Percentiles rank a stretch among this genome's conserved stretches.
Conservation (phyloP, 2,329 filamentous ascomycete species). For the Graphiopsis chlorocephala region DNA sequence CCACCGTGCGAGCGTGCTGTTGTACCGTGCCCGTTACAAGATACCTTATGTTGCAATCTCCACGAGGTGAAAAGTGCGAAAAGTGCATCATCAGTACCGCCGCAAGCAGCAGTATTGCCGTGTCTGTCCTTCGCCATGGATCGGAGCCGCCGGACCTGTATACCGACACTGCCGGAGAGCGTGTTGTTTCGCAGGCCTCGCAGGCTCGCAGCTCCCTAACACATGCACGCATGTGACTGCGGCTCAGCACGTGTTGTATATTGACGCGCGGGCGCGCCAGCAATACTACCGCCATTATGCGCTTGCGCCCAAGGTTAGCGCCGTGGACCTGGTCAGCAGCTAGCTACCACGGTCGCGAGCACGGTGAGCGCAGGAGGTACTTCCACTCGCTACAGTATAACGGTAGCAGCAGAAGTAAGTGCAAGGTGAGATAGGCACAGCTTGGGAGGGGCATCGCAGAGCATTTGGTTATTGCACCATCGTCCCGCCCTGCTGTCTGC, state of each 20-base stretch:
- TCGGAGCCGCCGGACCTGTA: conserved; percentile 10
- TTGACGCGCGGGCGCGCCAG: conserved; percentile 12
- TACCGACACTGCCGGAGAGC: neutral
- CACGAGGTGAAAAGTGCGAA: neutral
- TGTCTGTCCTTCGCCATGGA: neutral
- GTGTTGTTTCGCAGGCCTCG: neutral
- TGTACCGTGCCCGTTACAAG: neutral
- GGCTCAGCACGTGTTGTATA: conserved; percentile 14
- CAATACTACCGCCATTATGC: conserved; percentile 12
- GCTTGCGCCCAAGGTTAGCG: conserved; percentile 13
- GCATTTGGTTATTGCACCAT: neutral
- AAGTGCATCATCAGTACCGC: neutral
- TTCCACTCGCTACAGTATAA: neutral
- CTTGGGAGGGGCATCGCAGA: neutral
- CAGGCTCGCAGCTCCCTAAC: neutral
- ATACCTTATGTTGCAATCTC: neutral
- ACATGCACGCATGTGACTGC: conserved; percentile 9
- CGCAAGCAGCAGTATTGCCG: neutral
- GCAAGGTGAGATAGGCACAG: neutral
- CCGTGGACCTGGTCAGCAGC: conserved; percentile 14
- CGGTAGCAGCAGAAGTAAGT: neutral
- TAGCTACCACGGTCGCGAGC: conserved; percentile 7
- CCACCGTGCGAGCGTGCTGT: neutral
- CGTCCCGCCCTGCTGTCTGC: neutral
- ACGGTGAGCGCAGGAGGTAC: neutral